phyloP scores from a whole-genome alignment of 177 flowering plant genomes.

The Vitis hybrid region DNA sequence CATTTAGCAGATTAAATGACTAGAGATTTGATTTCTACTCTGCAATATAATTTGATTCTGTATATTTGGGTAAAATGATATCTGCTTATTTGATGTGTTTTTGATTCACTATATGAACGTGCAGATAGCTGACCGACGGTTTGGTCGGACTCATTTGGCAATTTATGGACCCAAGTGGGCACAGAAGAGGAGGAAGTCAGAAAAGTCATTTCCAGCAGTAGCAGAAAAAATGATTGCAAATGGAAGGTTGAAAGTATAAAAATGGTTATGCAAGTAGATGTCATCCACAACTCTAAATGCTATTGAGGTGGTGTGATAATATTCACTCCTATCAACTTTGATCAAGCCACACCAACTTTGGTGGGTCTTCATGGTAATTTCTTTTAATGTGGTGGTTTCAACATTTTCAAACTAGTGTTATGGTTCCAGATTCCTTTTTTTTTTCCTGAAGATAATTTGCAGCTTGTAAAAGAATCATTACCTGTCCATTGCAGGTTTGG shows the following conservation, averaged over 20 bases:
- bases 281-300: neutral
- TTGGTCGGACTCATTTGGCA: slow-evolving; percentile 90
- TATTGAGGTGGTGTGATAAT: neutral
- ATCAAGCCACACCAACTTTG: neutral
- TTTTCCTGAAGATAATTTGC: neutral
- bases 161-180: slow-evolving; percentile 98
- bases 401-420: neutral
- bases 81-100: neutral
- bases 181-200: slow-evolving; percentile 55
- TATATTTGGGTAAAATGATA: neutral
- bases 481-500: neutral
- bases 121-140: slow-evolving; percentile 85
- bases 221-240: slow-evolving; percentile 7
- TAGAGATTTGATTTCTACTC: neutral
- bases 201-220: slow-evolving; percentile 7
- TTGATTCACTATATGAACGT: slow-evolving; percentile 8
- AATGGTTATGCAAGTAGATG: neutral
- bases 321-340: neutral
- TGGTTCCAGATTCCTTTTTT: neutral
- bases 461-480: neutral
- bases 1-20: too few relatives aligned
- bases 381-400: neutral
- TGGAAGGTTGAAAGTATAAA: neutral
- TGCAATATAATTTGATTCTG: neutral
- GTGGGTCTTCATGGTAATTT: slow-evolving; percentile 11